Conservation (phyloP, 1,139 yeast species). For the Blastobotrys persicus region DNA sequence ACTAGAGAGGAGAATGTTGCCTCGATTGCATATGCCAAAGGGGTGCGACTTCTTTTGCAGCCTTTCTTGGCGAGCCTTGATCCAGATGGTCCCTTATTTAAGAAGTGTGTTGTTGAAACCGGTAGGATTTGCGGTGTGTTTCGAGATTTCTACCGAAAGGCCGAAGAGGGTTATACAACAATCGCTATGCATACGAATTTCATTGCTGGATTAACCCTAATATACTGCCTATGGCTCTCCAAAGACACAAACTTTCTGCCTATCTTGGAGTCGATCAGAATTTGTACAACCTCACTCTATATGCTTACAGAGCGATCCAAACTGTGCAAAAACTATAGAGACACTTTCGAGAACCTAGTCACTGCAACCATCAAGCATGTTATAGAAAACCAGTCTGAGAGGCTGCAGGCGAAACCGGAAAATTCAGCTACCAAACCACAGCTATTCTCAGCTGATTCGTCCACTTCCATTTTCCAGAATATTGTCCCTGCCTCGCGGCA, state of each 20-base stretch:
- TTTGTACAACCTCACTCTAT: slow-evolving; percentile 56
- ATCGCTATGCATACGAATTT: slow-evolving; percentile 61
- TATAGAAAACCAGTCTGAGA: slow-evolving; percentile 28
- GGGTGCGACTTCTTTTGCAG: slow-evolving; percentile 54
- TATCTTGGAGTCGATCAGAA: slow-evolving; percentile 52
- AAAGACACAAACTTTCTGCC: slow-evolving; percentile 41
- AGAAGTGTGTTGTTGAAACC: slow-evolving; percentile 62
- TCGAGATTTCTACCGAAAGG: slow-evolving; percentile 56
- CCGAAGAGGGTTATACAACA: slow-evolving; percentile 57
- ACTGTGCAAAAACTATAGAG: slow-evolving; percentile 55
- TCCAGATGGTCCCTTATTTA: slow-evolving; percentile 55
- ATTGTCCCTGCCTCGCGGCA: slow-evolving; percentile 10
- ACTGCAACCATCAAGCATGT: slow-evolving; percentile 46
- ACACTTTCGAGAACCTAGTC: slow-evolving; percentile 60
- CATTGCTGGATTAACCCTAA: slow-evolving; percentile 59
- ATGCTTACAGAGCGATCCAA: slow-evolving; percentile 62
- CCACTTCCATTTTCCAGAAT: slow-evolving; percentile 17
- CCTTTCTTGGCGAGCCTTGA: slow-evolving; percentile 56
- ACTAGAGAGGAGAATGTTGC: slow-evolving; percentile 37
- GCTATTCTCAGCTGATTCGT: slow-evolving; percentile 14
- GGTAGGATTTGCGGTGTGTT: slow-evolving; percentile 60
- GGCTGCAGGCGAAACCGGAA: background rate
- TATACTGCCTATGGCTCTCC: slow-evolving; percentile 60
- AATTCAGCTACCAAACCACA: slow-evolving; percentile 7
- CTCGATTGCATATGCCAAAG: slow-evolving; percentile 54